A percentile compares a stretch with the other conserved stretches of the same genome.
These are phyloP conservation scores for Picochlorum sp. DNA, from an alignment of 139 green algal species.

Conservation along the genomic window DNA sequence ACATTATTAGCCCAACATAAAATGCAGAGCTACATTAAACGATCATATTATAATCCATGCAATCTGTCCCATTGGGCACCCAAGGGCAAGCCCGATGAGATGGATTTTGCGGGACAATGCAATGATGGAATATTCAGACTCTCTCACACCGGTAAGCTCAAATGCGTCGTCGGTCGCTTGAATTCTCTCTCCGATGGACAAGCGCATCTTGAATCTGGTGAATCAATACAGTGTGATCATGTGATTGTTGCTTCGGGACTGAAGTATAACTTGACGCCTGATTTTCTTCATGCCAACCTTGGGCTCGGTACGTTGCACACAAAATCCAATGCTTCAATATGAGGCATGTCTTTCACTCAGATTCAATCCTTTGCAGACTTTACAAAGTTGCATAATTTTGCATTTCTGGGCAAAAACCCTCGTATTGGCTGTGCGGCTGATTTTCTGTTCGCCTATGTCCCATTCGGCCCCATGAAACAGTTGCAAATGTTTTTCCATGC, in stretches of 20 bases:
- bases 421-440: conserved; percentile 23
- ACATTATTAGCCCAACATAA: not conserved
- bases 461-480: conserved; percentile 27
- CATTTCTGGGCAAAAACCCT: conserved; percentile 20
- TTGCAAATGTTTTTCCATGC: conserved; percentile 25
- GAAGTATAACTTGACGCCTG: conserved; percentile 12
- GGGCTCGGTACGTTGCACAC: too few species aligned
- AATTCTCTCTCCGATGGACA: not conserved
- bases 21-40: conserved; percentile 4
- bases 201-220: not conserved
- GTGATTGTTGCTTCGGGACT: conserved; percentile 19
- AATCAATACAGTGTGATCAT: conserved; percentile 7
- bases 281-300: conserved; percentile 8
- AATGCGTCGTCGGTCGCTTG: conserved; percentile 4
- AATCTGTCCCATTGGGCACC: conserved; percentile 14
- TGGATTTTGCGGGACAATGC: conserved; percentile 27
- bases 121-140: conserved; percentile 27
- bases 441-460: conserved; percentile 32
- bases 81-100: not conserved
- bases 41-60: conserved; percentile 11
- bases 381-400: conserved; percentile 26
- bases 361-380: conserved; percentile 10
- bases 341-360: not conserved
- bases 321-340: too few species aligned
- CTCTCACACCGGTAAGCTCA: conserved; percentile 5